Evolutionary conservation across 805 yeast genomes (phyloP), one percentile per base, ranked within the genome.

Genomic region (Kuraishia molischiana): DNA sequence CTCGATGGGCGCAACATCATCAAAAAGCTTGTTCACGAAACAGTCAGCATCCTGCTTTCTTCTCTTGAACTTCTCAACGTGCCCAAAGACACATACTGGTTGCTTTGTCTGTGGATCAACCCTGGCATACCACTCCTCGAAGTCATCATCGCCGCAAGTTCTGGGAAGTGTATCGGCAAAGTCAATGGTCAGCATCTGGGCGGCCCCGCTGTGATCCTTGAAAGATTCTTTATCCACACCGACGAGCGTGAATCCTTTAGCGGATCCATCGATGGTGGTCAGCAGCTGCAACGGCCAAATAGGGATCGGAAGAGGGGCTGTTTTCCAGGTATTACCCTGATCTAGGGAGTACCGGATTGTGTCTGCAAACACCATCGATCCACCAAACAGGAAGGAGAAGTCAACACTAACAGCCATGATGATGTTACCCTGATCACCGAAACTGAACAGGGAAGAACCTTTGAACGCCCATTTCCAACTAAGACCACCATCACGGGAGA

Each of bases 391-490:
- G 21, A n/a, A 53, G 48, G 4, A 49, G 52, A 4, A 65, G 51
- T 24, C 48, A 58, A 28, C 11, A 3, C 76, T 76, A 19, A 74
- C 55, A 1, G 85, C 84, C 4, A 80, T 56, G 15, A 83, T 69
- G 6, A 83, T 50, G 44, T 81, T 78, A 14, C 92, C 94, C 40
- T 69, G 74, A 52, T 83, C 89, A 35, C 87, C 90, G 54, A 74
- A 71, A 3, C 72, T 68, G 40, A 68, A 71, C 3, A 62, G 34
- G 36, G 74, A 67, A 2, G 82, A 72, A 35, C 71, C 75, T n/a
- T 69, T 66, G n/a, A 77, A 47, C 2, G 77, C 68, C 37, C 58
- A 49, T 15, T 56, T 52, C 92, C 92, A 84, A 1, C 76, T 57
- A 13, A 61, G 48, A 30, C 92, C 92, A 30, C 85, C 85, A 56